phyloP scores from a whole-genome alignment of 176 grass and related monocot species.

The Metroxylon sagu region DNA sequence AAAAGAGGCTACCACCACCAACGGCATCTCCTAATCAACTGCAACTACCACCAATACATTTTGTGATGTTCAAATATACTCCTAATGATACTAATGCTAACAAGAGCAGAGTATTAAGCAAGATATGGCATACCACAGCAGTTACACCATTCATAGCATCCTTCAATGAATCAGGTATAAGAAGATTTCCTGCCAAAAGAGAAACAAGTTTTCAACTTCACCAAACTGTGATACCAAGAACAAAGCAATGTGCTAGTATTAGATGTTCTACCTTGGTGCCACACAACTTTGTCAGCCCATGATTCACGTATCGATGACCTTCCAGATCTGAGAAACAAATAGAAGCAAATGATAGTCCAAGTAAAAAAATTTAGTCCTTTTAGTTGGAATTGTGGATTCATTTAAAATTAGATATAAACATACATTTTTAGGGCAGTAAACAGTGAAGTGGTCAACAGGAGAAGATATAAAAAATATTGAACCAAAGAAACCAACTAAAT shows the following conservation, averaged over 20 bases:
- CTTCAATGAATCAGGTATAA: slow-evolving; percentile 64
- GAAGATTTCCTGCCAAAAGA: slow-evolving; percentile 52
- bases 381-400: too few species aligned
- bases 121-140: slow-evolving; percentile 47
- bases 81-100: too few species aligned
- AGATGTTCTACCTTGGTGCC: slow-evolving; percentile 60
- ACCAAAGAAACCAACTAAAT: too few species aligned
- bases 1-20: too few species aligned
- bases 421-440: neutral
- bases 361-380: neutral
- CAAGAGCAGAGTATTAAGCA: too few species aligned
- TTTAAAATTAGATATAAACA: neutral
- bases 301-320: slow-evolving; percentile 66
- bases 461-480: too few species aligned
- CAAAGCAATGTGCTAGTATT: neutral
- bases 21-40: too few species aligned
- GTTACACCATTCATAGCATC: slow-evolving; percentile 60
- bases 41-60: too few species aligned
- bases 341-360: neutral
- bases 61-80: too few species aligned
- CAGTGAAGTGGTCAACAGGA: neutral
- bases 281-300: slow-evolving; percentile 87
- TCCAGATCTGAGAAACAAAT: slow-evolving; percentile 69
- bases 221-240: neutral
- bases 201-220: slow-evolving; percentile 24